phyloP scores from a whole-genome alignment of 202 grass and related monocot species.

The Elaeis oleifera region DNA sequence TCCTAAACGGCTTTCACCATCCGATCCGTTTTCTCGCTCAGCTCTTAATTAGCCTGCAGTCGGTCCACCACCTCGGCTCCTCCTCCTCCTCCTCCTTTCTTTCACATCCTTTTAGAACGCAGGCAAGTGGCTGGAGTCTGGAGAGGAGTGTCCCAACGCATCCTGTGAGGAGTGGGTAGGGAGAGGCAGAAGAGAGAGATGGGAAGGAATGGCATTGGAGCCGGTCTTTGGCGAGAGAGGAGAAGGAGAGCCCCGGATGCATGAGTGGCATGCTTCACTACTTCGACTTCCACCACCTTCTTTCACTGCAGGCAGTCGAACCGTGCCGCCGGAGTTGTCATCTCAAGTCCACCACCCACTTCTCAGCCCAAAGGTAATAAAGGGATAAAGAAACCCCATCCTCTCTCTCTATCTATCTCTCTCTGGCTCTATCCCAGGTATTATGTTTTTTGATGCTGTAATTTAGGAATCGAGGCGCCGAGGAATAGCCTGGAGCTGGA shows the following conservation, averaged over 20 bases:
- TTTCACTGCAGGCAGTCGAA: constrained; percentile 40
- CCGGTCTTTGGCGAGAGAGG: constrained; percentile 14
- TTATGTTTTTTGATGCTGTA: neutral
- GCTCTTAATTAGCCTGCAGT: constrained; percentile 18
- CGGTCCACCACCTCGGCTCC: constrained; percentile 1
- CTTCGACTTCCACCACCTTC: constrained; percentile 43
- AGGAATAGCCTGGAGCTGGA: constrained; percentile 83
- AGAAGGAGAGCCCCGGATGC: constrained; percentile 46
- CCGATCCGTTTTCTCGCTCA: constrained; percentile 32
- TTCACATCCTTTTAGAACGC: neutral
- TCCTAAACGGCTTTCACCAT: constrained; percentile 13
- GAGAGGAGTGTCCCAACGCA: neutral
- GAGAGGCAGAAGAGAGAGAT: neutral
- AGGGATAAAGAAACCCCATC: no score
- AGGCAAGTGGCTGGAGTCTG: neutral
- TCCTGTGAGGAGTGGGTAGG: neutral
- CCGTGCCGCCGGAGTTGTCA: neutral
- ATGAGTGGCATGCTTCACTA: constrained; percentile 82
- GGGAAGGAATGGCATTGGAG: constrained; percentile 22
- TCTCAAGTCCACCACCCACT: no score
- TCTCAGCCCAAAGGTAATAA: no score
- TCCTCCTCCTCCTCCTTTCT: neutral
- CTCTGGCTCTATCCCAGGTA: no score
- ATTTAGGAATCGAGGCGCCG: constrained; percentile 57
- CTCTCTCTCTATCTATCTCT: no score